Conservation (phyloP, 768 basidiomycete species). For the Rhodosporidiobolus sp. region DNA sequence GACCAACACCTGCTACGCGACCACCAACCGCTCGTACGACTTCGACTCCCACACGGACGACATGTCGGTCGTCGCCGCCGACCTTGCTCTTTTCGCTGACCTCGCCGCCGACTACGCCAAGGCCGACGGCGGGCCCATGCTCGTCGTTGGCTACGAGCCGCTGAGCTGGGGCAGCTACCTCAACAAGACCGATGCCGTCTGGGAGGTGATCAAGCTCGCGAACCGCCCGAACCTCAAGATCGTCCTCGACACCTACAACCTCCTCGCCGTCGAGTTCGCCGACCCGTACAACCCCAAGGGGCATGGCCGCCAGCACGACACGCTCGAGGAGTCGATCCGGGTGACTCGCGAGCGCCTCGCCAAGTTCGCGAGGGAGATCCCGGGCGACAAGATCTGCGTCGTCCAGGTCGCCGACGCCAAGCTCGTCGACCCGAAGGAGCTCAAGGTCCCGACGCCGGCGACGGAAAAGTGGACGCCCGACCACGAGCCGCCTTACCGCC, state of each 20-base stretch:
- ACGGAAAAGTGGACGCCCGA: slow-evolving; percentile 15
- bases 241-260: slow-evolving; percentile 49
- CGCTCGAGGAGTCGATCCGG: slow-evolving; percentile 23
- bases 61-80: background rate
- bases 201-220: slow-evolving; percentile 48
- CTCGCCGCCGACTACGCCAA: slow-evolving; percentile 33
- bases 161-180: slow-evolving; percentile 49
- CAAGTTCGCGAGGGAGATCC: slow-evolving; percentile 43
- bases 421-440: slow-evolving; percentile 24
- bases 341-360: slow-evolving; percentile 43
- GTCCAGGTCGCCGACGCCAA: slow-evolving; percentile 12
- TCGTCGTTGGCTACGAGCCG: slow-evolving; percentile 49
- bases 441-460: background rate
- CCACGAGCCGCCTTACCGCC: slow-evolving; percentile 46
- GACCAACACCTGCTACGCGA: slow-evolving; percentile 10
- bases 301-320: slow-evolving; percentile 36
- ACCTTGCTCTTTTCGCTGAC: slow-evolving; percentile 44
- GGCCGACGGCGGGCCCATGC: slow-evolving; percentile 22
- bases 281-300: slow-evolving; percentile 46
- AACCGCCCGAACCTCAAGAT: slow-evolving; percentile 49
- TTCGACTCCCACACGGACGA: slow-evolving; percentile 1
- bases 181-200: slow-evolving; percentile 43
- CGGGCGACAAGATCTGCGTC: slow-evolving; percentile 57
- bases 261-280: slow-evolving; percentile 49
- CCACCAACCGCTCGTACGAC: slow-evolving; percentile 16